phyloP scores from a whole-genome alignment of 1,284 basidiomycete species.

The Sanghuangporus baumii region DNA sequence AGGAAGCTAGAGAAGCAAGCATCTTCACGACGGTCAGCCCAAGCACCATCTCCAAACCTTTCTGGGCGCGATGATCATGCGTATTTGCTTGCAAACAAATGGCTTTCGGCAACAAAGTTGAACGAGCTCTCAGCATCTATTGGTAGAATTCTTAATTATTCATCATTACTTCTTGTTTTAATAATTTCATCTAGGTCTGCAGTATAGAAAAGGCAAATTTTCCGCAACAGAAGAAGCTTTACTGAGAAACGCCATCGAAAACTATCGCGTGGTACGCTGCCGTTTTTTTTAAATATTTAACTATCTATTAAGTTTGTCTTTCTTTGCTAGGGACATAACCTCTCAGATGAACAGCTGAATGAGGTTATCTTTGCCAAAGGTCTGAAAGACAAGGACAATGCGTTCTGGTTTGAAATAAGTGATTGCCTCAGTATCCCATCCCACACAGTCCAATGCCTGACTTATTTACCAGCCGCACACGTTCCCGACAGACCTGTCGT shows the following conservation, averaged over 20 bases:
- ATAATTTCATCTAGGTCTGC: slow-evolving; percentile 46
- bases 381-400: slow-evolving; percentile 49
- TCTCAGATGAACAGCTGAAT: slow-evolving; percentile 48
- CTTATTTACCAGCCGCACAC: slow-evolving; percentile 44
- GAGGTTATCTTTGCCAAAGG: slow-evolving; percentile 62
- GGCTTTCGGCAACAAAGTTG: slow-evolving; percentile 64
- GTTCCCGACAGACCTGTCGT: slow-evolving; percentile 71
- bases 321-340: slow-evolving; percentile 36
- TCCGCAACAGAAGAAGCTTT: slow-evolving; percentile 68
- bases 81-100: slow-evolving; percentile 59
- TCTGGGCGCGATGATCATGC: slow-evolving; percentile 37
- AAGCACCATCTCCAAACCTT: slow-evolving; percentile 27
- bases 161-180: slow-evolving; percentile 9
- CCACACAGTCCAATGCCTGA: slow-evolving; percentile 11
- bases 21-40: slow-evolving; percentile 19
- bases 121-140: slow-evolving; percentile 59
- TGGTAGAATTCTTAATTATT: slow-evolving; percentile 37
- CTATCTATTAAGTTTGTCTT: slow-evolving; percentile 13
- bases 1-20: slow-evolving; percentile 32
- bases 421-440: slow-evolving; percentile 25
- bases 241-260: slow-evolving; percentile 56
- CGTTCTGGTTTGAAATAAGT: slow-evolving; percentile 78
- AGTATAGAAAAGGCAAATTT: slow-evolving; percentile 83
- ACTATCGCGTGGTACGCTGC: slow-evolving; percentile 47
- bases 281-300: slow-evolving; percentile 1